phyloP scores from a whole-genome alignment of 2,329 filamentous ascomycete species.

The Penicillium aurantiogriseum region DNA sequence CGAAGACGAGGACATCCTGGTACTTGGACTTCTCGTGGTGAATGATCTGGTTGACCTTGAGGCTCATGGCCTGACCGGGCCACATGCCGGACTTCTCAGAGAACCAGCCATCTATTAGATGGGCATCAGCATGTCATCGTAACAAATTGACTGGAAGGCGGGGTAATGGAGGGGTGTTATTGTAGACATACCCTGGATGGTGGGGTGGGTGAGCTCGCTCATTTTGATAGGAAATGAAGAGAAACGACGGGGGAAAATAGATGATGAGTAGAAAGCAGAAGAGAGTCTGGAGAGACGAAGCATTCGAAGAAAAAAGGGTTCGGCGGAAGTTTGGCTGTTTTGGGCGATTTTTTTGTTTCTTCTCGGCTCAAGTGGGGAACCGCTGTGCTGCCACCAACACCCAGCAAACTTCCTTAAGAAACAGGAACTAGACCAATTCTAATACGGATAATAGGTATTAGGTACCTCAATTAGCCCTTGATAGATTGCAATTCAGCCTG shows the following conservation, averaged over 20 bases:
- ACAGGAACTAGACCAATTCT: neutral
- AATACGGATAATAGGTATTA: neutral
- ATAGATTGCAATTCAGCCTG: neutral
- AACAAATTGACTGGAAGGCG: slow-evolving; percentile 13
- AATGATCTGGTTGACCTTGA: slow-evolving; percentile 94
- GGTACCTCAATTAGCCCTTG: neutral
- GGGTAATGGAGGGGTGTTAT: slow-evolving; percentile 10
- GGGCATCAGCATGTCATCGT: slow-evolving; percentile 13
- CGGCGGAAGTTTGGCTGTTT: slow-evolving; percentile 28
- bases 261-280: slow-evolving; percentile 18
- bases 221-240: slow-evolving; percentile 49
- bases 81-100: slow-evolving; percentile 98
- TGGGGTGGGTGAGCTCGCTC: slow-evolving; percentile 71
- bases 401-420: neutral
- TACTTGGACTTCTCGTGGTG: slow-evolving; percentile 99
- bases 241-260: slow-evolving; percentile 15
- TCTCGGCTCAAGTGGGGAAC: slow-evolving; percentile 19
- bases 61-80: slow-evolving; percentile 98
- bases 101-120: slow-evolving; percentile 91
- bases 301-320: slow-evolving; percentile 26
- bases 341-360: slow-evolving; percentile 20
- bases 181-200: slow-evolving; percentile 64
- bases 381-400: slow-evolving; percentile 7
- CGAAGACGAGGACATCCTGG: slow-evolving; percentile 98
- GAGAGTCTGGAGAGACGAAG: slow-evolving; percentile 21